Evolutionary conservation across 2,329 filamentous ascomycete genomes (phyloP).

Genomic region (Monosporascus ibericus): DNA sequence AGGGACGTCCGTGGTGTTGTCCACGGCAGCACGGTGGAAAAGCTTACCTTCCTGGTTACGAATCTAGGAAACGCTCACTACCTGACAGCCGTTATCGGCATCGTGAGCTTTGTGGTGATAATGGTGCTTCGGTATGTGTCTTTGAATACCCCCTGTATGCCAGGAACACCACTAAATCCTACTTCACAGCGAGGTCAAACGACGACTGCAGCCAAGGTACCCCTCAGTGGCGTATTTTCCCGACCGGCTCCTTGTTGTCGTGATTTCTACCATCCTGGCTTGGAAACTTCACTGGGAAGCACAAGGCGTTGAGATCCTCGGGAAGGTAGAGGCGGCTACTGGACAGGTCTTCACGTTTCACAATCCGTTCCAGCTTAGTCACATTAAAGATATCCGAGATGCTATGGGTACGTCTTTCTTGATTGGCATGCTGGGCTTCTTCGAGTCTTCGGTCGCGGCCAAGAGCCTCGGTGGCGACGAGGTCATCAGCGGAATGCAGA

Average conservation of each 20-base stretch:
- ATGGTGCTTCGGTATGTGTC: constrained; percentile 73
- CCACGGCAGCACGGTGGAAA: constrained; percentile 82
- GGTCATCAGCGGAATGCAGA: constrained; percentile 69
- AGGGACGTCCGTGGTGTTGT: constrained; percentile 55
- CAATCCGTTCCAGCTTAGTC: constrained; percentile 72
- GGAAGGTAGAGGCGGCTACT: constrained; percentile 67
- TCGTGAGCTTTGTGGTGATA: constrained; percentile 76
- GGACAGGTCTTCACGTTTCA: constrained; percentile 73
- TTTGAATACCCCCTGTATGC: background rate
- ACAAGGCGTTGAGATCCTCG: constrained; percentile 76
- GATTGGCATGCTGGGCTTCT: constrained; percentile 94
- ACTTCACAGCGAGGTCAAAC: constrained; percentile 65
- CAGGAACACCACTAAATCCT: constrained; percentile 1
- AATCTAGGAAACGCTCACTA: constrained; percentile 63
- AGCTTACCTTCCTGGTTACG: constrained; percentile 70
- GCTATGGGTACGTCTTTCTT: constrained; percentile 88
- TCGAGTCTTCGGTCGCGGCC: constrained; percentile 92
- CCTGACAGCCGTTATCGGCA: constrained; percentile 70
- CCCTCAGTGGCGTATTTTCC: constrained; percentile 82
- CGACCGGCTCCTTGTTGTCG: constrained; percentile 85
- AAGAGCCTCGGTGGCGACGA: constrained; percentile 73
- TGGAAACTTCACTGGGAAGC: constrained; percentile 73
- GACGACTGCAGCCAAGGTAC: constrained; percentile 69
- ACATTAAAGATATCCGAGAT: constrained; percentile 77
- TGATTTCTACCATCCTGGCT: constrained; percentile 74